phyloP scores from a whole-genome alignment of 202 grass and related monocot genomes.

The Dendrocalamus latiflorus region DNA sequence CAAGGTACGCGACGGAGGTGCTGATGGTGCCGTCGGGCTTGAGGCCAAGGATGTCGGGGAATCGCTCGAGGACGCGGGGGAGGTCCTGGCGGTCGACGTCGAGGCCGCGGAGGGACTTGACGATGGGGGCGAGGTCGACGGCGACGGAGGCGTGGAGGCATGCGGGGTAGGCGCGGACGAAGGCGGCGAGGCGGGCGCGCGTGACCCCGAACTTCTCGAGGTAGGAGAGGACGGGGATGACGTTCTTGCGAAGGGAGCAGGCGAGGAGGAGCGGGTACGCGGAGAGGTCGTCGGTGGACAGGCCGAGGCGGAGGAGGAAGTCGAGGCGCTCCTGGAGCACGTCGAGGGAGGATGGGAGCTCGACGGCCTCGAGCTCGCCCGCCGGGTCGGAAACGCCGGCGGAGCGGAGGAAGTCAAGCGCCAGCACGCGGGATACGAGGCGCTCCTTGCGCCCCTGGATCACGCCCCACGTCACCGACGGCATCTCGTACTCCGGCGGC shows the following conservation, averaged over 20 bases:
- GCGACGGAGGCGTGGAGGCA: constrained; percentile 88
- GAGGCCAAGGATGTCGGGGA: constrained; percentile 78
- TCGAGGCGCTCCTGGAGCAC: constrained; percentile 93
- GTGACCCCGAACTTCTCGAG: constrained; percentile 87
- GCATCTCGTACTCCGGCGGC: constrained; percentile 82
- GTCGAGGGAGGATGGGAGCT: constrained; percentile 89
- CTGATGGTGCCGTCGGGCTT: constrained; percentile 94
- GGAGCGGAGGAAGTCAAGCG: constrained; percentile 85
- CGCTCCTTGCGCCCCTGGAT: constrained; percentile 91
- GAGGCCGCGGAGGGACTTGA: constrained; percentile 79
- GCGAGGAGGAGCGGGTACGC: constrained; percentile 75
- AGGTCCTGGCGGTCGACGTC: constrained; percentile 89
- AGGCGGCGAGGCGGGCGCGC: constrained; percentile 61
- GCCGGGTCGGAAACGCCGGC: constrained; percentile 64
- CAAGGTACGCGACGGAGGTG: constrained; percentile 86
- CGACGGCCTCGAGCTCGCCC: constrained; percentile 71
- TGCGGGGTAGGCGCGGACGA: constrained; percentile 71
- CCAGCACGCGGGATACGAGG: constrained; percentile 81
- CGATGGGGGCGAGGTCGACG: constrained; percentile 71
- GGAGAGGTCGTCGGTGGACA: constrained; percentile 89
- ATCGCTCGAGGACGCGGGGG: constrained; percentile 72
- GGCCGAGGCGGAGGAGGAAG: constrained; percentile 85
- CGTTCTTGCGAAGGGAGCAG: constrained; percentile 83
- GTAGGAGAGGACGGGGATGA: constrained; percentile 89
- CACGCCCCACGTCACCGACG: constrained; percentile 90